These are phyloP conservation scores for Candida gigantensis DNA, from an alignment of 1,139 yeast species.

Conservation along the genomic window DNA sequence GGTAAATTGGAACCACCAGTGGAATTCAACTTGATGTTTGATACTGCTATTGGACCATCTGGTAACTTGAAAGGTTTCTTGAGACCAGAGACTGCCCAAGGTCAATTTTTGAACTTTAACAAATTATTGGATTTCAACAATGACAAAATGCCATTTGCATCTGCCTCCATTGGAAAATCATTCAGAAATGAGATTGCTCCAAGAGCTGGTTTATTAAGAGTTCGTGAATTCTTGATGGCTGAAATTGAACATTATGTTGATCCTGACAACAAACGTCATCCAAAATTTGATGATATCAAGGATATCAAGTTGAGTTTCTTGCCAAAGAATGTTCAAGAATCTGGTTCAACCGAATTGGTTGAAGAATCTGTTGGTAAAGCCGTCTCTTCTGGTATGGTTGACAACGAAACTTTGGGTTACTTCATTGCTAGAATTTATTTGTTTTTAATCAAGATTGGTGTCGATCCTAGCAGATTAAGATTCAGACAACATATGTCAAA, in stretches of 20 bases:
- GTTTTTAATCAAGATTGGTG: slow-evolving; percentile 88
- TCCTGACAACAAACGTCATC: slow-evolving; percentile 82
- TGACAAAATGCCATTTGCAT: slow-evolving; percentile 97
- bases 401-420: slow-evolving; percentile 95
- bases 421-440: slow-evolving; percentile 89
- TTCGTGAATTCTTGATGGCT: slow-evolving; percentile 98
- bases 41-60: slow-evolving; percentile 98
- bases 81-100: slow-evolving; percentile 99
- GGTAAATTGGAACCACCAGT: slow-evolving; percentile 85
- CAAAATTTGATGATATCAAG: slow-evolving; percentile 73
- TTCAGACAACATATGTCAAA: slow-evolving; percentile 98
- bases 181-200: slow-evolving; percentile 99
- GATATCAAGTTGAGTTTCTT: slow-evolving; percentile 74
- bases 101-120: slow-evolving; percentile 94
- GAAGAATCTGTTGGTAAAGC: slow-evolving; percentile 85
- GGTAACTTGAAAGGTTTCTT: slow-evolving; percentile 93
- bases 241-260: slow-evolving; percentile 99
- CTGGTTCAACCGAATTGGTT: slow-evolving; percentile 72
- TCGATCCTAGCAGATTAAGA: slow-evolving; percentile 77
- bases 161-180: slow-evolving; percentile 97
- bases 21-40: slow-evolving; percentile 98
- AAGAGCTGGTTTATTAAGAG: slow-evolving; percentile 95
- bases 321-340: slow-evolving; percentile 83
- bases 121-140: slow-evolving; percentile 94
- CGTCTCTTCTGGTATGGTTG: slow-evolving; percentile 82